Base-by-base conservation (phyloP, 164 flowering plant genomes). In the Magnolia sinica region DNA sequence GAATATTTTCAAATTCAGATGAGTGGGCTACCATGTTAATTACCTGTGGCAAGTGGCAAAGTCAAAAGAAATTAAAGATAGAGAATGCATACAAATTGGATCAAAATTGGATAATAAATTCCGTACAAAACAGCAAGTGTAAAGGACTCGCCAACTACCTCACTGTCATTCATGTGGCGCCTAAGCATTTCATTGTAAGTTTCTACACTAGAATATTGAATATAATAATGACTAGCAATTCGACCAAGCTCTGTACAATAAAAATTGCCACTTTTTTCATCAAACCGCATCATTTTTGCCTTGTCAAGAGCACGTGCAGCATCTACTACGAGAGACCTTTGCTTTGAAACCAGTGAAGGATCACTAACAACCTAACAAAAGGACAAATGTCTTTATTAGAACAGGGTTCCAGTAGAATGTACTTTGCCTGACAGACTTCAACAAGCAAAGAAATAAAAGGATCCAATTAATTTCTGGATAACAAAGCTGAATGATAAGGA, bases 251-350 rank as follows among this genome's bases (percentile, higher is more conserved):
- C 99, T 7, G 99, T 96, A 80, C 99, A 91, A 72, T 93, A 96
- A 74, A 96, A 96, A 78, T 96, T 96, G 64, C 99, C 99, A 87
- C 98, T 96, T 86, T 96, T 96, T 84, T 96, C 99, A 89, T 96
- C 98, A 89, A 96, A 96, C 59, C 99, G 91, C 98, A 96, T 93
- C 99, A 96, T 96, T 85, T 96, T 96, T 76, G 99, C 97, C 81
- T 90, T 93, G 77, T 96, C 99, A 68, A 96, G 98, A 76, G 95
- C 84, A 76, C 99, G 97, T 27, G 99, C 99, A 84, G 98, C 98
- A 88, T 96, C 99, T 66, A 82, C 82, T 72, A 96, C 87, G 64
- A 96, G 87, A 76, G 92, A 85, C 84, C 97, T 89, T 86, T 93
- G 98, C 83, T 96, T 96, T 50, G 87, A 90, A 81, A 85, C 85